Evolutionary conservation across 495 filamentous ascomycete species (phyloP).

Genomic region (Achaetomiella virescens): DNA sequence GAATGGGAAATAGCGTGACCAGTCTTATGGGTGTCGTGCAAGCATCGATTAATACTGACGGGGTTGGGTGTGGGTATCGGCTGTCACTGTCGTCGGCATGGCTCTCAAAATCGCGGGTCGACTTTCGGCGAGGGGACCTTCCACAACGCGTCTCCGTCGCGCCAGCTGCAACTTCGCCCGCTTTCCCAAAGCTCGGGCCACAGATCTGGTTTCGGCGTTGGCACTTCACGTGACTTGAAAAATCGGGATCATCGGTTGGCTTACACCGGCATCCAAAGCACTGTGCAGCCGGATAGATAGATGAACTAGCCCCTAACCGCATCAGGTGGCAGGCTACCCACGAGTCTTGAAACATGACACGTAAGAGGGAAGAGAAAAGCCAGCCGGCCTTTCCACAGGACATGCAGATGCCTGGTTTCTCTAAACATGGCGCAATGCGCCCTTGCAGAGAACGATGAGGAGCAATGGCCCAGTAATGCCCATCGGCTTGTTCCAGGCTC

Average conservation of each 20-base stretch:
- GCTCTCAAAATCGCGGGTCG: conserved; percentile 6
- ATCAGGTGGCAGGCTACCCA: too few species aligned
- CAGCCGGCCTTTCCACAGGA: too few species aligned
- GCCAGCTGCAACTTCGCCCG: background rate
- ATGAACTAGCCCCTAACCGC: too few species aligned
- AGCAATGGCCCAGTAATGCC: background rate
- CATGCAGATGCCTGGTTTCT: too few species aligned
- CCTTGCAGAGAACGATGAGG: background rate
- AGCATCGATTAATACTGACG: conserved; percentile 16
- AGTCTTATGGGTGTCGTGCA: background rate
- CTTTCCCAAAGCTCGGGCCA: conserved; percentile 6
- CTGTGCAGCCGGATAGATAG: too few species aligned
- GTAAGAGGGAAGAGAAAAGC: too few species aligned
- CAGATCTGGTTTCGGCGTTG: background rate
- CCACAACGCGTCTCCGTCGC: conserved; percentile 17
- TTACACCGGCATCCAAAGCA: too few species aligned
- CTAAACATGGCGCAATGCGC: background rate
- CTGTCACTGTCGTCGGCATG: conserved; percentile 7
- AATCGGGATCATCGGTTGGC: background rate
- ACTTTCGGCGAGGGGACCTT: conserved; percentile 2
- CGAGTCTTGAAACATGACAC: too few species aligned
- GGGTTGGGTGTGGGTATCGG: background rate
- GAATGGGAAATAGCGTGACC: conserved; percentile 2
- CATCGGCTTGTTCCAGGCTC: background rate
- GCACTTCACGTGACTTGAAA: conserved; percentile 2